phyloP scores from a whole-genome alignment of 2,329 filamentous ascomycete species.

The Diplodia intermedia region DNA sequence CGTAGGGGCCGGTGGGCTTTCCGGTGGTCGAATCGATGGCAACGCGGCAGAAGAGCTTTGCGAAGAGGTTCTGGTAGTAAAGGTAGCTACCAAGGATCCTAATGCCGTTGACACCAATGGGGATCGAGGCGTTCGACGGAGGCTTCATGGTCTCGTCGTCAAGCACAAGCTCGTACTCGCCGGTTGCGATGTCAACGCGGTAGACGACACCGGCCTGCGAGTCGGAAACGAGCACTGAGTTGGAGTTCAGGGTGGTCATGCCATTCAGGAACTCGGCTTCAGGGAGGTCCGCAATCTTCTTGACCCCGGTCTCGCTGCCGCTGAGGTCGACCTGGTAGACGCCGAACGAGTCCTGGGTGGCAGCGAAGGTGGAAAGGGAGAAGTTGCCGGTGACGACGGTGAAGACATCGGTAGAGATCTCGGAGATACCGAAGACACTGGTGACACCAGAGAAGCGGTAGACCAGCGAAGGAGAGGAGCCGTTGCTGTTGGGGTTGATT shows the following conservation, averaged over 20 bases:
- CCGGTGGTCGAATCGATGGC: constrained; percentile 34
- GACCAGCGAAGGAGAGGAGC: constrained; percentile 38
- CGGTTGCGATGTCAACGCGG: constrained; percentile 34
- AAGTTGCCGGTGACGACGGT: constrained; percentile 39
- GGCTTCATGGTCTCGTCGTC: constrained; percentile 35
- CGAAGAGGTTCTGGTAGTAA: constrained; percentile 40
- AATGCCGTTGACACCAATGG: constrained; percentile 40
- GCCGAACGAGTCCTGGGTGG: constrained; percentile 32
- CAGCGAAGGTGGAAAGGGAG: constrained; percentile 33
- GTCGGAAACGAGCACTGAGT: constrained; percentile 39
- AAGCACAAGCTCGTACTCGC: constrained; percentile 34
- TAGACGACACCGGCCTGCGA: constrained; percentile 37
- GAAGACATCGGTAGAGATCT: constrained; percentile 44
- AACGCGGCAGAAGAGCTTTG: constrained; percentile 35
- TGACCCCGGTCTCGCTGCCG: constrained; percentile 37
- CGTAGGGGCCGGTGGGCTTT: constrained; percentile 11
- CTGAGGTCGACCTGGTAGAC: constrained; percentile 34
- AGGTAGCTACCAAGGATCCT: constrained; percentile 33
- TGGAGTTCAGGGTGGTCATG: constrained; percentile 37
- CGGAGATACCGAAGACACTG: constrained; percentile 48
- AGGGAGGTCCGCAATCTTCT: constrained; percentile 37
- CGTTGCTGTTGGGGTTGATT: constrained; percentile 41
- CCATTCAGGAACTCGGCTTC: constrained; percentile 38
- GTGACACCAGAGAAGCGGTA: constrained; percentile 39
- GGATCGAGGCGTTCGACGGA: constrained; percentile 24